These are phyloP conservation scores for Solanum aculeatissimum DNA, from an alignment of 305 asterid genomes.

Conservation along the genomic window DNA sequence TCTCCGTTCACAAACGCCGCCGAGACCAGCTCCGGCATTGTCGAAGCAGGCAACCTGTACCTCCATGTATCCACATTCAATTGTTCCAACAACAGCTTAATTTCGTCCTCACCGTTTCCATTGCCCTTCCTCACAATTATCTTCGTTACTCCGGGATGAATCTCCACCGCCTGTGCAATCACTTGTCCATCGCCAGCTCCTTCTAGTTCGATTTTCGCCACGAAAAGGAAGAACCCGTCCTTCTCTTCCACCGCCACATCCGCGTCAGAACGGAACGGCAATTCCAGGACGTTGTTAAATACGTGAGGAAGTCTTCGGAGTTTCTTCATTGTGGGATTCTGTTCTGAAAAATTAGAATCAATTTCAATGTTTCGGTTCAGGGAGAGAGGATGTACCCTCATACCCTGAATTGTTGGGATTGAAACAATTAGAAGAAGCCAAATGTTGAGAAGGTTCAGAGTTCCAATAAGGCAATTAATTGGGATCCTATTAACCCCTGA, in stretches of 20 bases:
- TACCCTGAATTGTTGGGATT: not conserved
- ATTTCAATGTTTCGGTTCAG: constrained; percentile 3
- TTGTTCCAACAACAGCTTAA: constrained; percentile 23
- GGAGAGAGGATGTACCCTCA: constrained; percentile 11
- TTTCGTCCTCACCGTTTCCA: not conserved
- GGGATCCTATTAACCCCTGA: not conserved
- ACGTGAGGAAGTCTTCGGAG: constrained; percentile 60
- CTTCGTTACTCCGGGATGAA: constrained; percentile 60
- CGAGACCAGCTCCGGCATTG: constrained; percentile 37
- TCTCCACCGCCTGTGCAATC: constrained; percentile 50
- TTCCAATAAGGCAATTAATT: not conserved
- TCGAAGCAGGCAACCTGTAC: constrained; percentile 34
- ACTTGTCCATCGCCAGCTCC: constrained; percentile 1
- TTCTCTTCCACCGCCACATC: constrained; percentile 51
- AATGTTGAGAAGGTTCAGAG: not conserved
- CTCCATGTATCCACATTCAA: constrained; percentile 52
- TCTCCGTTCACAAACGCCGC: constrained; percentile 28
- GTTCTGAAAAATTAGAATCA: not conserved
- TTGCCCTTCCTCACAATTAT: constrained; percentile 33
- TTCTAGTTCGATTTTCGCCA: constrained; percentile 8
- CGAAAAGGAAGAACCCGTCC: constrained; percentile 28
- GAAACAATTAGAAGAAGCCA: not conserved
- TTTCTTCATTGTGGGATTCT: constrained; percentile 16
- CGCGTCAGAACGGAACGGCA: constrained; percentile 50
- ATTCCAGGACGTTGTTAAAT: constrained; percentile 49